phyloP scores from a whole-genome alignment of 2,329 filamentous ascomycete genomes.

The Coniella lustricola region DNA sequence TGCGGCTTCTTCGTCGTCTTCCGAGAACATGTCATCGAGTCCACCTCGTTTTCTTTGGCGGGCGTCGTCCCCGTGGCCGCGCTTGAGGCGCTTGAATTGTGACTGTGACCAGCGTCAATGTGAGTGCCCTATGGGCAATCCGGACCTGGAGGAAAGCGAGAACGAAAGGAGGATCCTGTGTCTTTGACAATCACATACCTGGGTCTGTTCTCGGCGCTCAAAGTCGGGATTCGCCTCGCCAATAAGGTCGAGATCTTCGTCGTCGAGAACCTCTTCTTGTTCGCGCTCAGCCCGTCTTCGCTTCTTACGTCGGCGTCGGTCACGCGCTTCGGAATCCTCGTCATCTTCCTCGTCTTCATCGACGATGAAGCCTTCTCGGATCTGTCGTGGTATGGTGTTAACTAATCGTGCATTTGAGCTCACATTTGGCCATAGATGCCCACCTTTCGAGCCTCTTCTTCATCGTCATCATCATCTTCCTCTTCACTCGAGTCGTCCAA shows the following conservation, averaged over 20 bases:
- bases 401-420: not conserved
- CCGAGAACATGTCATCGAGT: slow-evolving; percentile 89
- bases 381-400: slow-evolving; percentile 38
- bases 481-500: slow-evolving; percentile 86
- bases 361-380: slow-evolving; percentile 92
- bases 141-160: too few species aligned
- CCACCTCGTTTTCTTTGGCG: slow-evolving; percentile 61
- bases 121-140: too few species aligned
- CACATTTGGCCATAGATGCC: not conserved
- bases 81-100: slow-evolving; percentile 95
- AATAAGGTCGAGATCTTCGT: slow-evolving; percentile 93
- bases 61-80: slow-evolving; percentile 71
- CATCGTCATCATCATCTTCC: slow-evolving; percentile 86
- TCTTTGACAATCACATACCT: slow-evolving; percentile 3
- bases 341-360: slow-evolving; percentile 78
- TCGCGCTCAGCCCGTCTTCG: slow-evolving; percentile 69
- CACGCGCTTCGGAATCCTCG: slow-evolving; percentile 47
- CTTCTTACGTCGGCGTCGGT: slow-evolving; percentile 64
- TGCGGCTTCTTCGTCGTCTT: slow-evolving; percentile 74
- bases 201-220: slow-evolving; percentile 47
- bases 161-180: not conserved
- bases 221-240: slow-evolving; percentile 70
- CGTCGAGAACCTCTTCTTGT: slow-evolving; percentile 83
- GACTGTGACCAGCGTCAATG: slow-evolving; percentile 43
- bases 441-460: slow-evolving; percentile 73